These are phyloP conservation scores for Talaromyces adpressus DNA, from an alignment of 495 filamentous ascomycete species.

Conservation along the genomic window DNA sequence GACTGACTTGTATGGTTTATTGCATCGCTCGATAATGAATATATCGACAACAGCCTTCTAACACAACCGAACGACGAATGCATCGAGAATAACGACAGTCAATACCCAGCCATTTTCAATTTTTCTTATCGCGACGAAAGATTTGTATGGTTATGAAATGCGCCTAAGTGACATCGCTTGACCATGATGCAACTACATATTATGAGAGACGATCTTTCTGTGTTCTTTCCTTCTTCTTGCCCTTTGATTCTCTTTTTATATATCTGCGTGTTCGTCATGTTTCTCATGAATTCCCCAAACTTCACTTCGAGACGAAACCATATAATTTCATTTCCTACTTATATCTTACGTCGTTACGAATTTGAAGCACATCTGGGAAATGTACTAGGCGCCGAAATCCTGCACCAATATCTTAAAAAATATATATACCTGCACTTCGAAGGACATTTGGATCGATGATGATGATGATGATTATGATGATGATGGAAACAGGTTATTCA, in stretches of 20 bases:
- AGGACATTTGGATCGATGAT: too few species aligned
- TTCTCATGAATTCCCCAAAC: not conserved
- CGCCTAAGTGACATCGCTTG: not conserved
- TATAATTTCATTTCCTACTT: not conserved
- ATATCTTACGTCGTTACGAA: not conserved
- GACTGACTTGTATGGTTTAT: not conserved
- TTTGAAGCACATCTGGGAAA: not conserved
- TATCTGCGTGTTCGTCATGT: not conserved
- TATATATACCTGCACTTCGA: too few species aligned
- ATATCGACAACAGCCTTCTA: not conserved
- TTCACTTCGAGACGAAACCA: not conserved
- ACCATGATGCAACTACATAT: not conserved
- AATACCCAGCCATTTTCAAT: not conserved
- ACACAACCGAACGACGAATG: not conserved
- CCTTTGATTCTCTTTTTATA: not conserved
- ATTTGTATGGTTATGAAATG: not conserved
- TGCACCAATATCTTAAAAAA: too few species aligned
- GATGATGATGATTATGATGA: too few species aligned
- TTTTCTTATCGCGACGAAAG: not conserved
- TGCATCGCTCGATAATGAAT: not conserved
- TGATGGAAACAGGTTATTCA: too few species aligned
- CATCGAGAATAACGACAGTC: not conserved
- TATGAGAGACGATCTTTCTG: too few species aligned
- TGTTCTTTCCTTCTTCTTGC: too few species aligned
- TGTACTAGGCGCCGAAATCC: too few species aligned